Conservation (phyloP, 1,284 basidiomycete genomes). For the Ustilago trichophora region DNA sequence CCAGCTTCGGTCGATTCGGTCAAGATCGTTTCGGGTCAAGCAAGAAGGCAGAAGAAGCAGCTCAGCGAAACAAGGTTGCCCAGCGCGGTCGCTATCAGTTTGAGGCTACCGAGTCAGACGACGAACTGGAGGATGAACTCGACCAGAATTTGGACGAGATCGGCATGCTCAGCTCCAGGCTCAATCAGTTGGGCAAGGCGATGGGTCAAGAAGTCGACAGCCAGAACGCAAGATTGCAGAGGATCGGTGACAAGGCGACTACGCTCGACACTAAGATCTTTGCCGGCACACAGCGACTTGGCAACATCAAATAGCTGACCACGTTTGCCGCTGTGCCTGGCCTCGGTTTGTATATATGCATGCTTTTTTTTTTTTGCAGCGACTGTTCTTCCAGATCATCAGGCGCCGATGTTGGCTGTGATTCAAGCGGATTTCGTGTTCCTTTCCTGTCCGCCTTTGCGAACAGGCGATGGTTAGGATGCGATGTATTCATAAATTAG, state of each 20-base stretch:
- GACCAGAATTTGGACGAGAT: slow-evolving; percentile 94
- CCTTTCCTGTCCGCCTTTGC: too few species aligned
- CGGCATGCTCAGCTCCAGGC: slow-evolving; percentile 78
- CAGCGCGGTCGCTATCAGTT: slow-evolving; percentile 89
- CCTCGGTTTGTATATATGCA: too few species aligned
- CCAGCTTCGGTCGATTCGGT: slow-evolving; percentile 51
- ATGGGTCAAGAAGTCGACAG: slow-evolving; percentile 73
- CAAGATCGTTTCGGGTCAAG: slow-evolving; percentile 51
- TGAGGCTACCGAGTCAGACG: slow-evolving; percentile 92
- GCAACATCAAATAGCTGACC: slow-evolving; percentile 55
- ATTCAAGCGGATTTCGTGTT: too few species aligned
- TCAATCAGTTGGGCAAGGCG: slow-evolving; percentile 84
- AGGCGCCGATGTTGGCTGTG: too few species aligned
- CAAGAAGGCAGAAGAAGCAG: slow-evolving; percentile 31
- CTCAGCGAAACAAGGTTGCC: slow-evolving; percentile 67
- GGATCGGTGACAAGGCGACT: slow-evolving; percentile 62
- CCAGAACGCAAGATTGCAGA: slow-evolving; percentile 59
- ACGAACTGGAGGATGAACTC: slow-evolving; percentile 81
- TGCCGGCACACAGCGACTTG: slow-evolving; percentile 60
- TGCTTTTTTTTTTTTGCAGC: too few species aligned
- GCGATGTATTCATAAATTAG: too few species aligned
- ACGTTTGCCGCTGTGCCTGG: too few species aligned
- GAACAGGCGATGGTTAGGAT: too few species aligned
- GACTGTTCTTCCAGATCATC: too few species aligned
- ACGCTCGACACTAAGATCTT: slow-evolving; percentile 62